Evolutionary conservation across 345 rosid genomes (phyloP).

Genomic region (Eucalyptus pauciflora): DNA sequence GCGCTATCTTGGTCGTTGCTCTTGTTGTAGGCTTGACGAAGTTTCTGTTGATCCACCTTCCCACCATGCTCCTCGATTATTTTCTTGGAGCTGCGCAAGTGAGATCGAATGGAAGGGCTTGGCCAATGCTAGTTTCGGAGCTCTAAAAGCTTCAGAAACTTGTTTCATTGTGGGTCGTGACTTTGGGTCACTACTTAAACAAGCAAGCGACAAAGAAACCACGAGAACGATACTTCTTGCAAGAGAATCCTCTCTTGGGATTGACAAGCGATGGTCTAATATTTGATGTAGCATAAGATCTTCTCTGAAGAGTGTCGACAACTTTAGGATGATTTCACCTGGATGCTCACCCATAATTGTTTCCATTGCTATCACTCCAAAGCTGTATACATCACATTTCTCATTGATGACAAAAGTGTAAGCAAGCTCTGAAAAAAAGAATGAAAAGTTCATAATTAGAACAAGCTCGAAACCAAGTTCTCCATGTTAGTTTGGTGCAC

Average conservation of each 20-base stretch:
- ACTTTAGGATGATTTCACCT: not conserved
- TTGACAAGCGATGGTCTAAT: not conserved
- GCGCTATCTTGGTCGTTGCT: not conserved
- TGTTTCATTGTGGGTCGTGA: not conserved
- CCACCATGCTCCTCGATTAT: not conserved
- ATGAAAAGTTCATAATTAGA: not conserved
- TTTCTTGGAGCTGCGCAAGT: not conserved
- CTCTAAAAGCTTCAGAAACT: not conserved
- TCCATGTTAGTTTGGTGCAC: too few relatives aligned
- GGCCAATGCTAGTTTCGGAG: not conserved
- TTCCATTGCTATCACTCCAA: not conserved
- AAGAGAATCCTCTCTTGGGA: not conserved
- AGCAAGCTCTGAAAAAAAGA: not conserved
- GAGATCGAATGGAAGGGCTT: not conserved
- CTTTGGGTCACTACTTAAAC: not conserved
- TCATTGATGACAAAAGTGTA: not conserved
- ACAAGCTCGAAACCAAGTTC: too few relatives aligned
- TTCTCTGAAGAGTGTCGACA: not conserved
- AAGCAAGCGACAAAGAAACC: not conserved
- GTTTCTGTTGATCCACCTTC: not conserved
- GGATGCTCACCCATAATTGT: constrained; percentile 7
- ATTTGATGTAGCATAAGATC: not conserved
- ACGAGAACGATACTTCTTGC: not conserved
- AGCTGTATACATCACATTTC: not conserved
- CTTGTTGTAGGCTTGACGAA: not conserved